Percentiles rank a stretch among this genome's conserved stretches.
These are phyloP conservation scores for Diaporthe sp. DNA, from an alignment of 2,329 filamentous ascomycete genomes.

Conservation along the genomic window DNA sequence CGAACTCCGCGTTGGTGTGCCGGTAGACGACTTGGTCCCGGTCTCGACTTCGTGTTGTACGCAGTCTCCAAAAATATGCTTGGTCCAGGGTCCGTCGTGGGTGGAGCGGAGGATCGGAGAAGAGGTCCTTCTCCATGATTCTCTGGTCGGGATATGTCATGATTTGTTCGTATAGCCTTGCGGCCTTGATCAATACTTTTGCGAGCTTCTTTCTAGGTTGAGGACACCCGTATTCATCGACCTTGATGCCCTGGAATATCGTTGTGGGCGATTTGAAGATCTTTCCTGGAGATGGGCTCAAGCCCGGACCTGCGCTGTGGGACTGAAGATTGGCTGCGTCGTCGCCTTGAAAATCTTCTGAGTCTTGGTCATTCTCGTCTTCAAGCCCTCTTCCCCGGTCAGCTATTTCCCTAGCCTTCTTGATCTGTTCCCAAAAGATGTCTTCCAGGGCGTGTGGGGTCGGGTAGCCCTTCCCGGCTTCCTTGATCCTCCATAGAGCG, in stretches of 20 bases:
- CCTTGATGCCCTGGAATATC: slow-evolving; percentile 8
- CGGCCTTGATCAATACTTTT: slow-evolving; percentile 50
- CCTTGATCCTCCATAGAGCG: slow-evolving; percentile 27
- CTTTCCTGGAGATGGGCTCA: background rate
- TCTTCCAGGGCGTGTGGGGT: slow-evolving; percentile 32
- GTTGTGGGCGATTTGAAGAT: slow-evolving; percentile 36
- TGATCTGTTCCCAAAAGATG: slow-evolving; percentile 33
- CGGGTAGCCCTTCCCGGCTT: slow-evolving; percentile 19
- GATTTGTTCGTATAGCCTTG: slow-evolving; percentile 53
- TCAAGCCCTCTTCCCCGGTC: background rate
- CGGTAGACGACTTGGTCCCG: slow-evolving; percentile 59
- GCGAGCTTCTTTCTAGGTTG: slow-evolving; percentile 44
- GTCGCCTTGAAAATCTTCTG: background rate
- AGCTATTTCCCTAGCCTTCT: slow-evolving; percentile 1
- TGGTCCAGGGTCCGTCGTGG: slow-evolving; percentile 62
- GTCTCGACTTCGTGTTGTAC: slow-evolving; percentile 55
- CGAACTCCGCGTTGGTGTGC: slow-evolving; percentile 46
- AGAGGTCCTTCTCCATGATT: slow-evolving; percentile 51
- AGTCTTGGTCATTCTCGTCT: background rate
- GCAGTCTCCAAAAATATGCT: slow-evolving; percentile 56
- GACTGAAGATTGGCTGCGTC: background rate
- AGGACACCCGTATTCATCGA: slow-evolving; percentile 12
- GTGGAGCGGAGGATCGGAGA: slow-evolving; percentile 53
- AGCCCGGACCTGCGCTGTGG: background rate
- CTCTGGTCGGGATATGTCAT: slow-evolving; percentile 51